Base-by-base conservation (phyloP, 179 eudicot species). In the Heliamphora pulchella region DNA sequence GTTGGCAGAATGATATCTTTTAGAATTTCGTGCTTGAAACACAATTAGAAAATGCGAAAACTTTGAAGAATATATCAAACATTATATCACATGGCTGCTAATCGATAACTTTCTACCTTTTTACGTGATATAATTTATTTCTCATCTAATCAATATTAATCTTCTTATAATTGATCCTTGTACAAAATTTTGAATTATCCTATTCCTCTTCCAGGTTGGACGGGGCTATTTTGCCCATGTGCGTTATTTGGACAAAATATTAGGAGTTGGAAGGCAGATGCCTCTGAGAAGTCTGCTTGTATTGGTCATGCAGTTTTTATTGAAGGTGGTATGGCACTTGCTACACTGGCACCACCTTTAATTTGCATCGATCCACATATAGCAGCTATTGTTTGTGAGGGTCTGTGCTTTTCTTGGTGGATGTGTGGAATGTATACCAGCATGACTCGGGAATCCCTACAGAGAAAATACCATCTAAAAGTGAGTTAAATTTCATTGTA, bases 361-460 rank as follows among this genome's bases (percentile, higher is more conserved):
- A 74, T 87, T 79, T 93, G 97, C 69, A 82, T 92, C 11, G 93
- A 91, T 81, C 91, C 91, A 6, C 80, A 89, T 20, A 91, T 93
- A 5, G 59, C 86, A 47, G 83, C 86, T 82, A 90, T 91, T 72
- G 78, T 91, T 15, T 83, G 85, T 39, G 97, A 92, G 81, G 94
- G 93, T 20, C 81, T 91, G 83, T 50, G 88, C 2, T 92, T 92
- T 69, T 88, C 89, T 65, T 92, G 97, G 97, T 92, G 95, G 94
- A 85, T 90, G 74, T 91, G 94, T 61, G 94, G 94, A 41, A 89
- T 91, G 58, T 91, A 92, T 82, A 91, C 88, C 17, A 87, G 97
- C 77, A 81, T 91, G 82, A 88, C 86, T 80, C 84, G 95, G 1
- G 88, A 91, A 82, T 80, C 89, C 48, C 70, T 92, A 84, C 95